These are phyloP conservation scores for Sugiyamaella xylanicola DNA, from an alignment of 1,139 yeast genomes.

Conservation along the genomic window DNA sequence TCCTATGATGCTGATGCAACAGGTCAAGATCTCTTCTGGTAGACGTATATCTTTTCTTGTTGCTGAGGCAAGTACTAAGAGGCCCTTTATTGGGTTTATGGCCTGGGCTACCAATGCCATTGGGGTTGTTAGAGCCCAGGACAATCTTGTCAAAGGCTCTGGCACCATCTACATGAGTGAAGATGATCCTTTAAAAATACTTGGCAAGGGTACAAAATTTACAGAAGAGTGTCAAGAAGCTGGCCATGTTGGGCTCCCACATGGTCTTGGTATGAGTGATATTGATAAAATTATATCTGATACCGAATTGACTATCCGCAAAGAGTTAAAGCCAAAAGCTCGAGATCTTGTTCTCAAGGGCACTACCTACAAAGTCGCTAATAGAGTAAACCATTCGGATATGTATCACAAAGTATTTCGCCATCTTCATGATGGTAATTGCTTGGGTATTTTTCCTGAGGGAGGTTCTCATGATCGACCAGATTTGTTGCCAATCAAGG, in stretches of 20 bases:
- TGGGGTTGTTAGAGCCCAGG: slow-evolving; percentile 92
- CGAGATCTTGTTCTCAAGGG: slow-evolving; percentile 49
- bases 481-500: slow-evolving; percentile 85
- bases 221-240: slow-evolving; percentile 62
- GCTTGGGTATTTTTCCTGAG: slow-evolving; percentile 96
- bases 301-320: slow-evolving; percentile 67
- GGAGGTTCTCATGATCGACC: slow-evolving; percentile 97
- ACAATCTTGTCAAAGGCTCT: slow-evolving; percentile 61
- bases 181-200: slow-evolving; percentile 45
- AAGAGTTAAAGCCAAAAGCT: slow-evolving; percentile 63
- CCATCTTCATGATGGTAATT: slow-evolving; percentile 75
- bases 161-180: slow-evolving; percentile 63
- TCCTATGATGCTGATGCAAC: slow-evolving; percentile 81
- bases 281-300: slow-evolving; percentile 71
- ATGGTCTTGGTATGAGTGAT: slow-evolving; percentile 75
- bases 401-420: slow-evolving; percentile 83
- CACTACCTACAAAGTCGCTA: slow-evolving; percentile 70
- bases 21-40: slow-evolving; percentile 68
- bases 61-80: slow-evolving; percentile 77
- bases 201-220: slow-evolving; percentile 72
- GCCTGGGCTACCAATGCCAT: slow-evolving; percentile 78
- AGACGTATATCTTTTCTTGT: slow-evolving; percentile 82
- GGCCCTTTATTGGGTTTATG: slow-evolving; percentile 69
- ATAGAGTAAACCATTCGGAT: slow-evolving; percentile 77
- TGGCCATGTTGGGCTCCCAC: slow-evolving; percentile 78